These are phyloP conservation scores for Calcarisporium arbuscula DNA, from an alignment of 2,329 filamentous ascomycete genomes.

Conservation along the genomic window DNA sequence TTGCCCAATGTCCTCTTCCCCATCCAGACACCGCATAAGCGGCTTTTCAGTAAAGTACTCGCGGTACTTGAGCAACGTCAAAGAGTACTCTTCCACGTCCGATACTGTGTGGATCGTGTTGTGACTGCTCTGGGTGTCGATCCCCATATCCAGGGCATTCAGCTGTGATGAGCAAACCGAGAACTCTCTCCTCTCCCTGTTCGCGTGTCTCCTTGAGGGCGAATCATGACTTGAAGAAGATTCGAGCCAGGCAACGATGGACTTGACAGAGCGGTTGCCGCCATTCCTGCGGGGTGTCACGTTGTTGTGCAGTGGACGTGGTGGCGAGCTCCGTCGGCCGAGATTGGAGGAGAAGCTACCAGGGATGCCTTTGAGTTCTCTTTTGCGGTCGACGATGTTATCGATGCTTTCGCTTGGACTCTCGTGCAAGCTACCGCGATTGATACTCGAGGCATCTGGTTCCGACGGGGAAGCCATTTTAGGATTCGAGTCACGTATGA, in stretches of 20 bases:
- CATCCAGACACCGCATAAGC: slow-evolving; percentile 23
- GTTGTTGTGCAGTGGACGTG: no score
- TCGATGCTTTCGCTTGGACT: no score
- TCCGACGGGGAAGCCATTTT: no score
- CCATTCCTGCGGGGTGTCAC: background rate
- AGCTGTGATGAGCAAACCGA: no score
- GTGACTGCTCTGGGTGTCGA: slow-evolving; percentile 3
- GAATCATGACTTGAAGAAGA: slow-evolving; percentile 9
- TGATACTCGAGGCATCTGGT: no score
- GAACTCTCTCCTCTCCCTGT: background rate
- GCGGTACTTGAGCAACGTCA: slow-evolving; percentile 26
- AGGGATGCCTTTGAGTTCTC: slow-evolving; percentile 13
- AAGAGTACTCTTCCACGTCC: slow-evolving; percentile 23
- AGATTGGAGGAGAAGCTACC: slow-evolving; percentile 24
- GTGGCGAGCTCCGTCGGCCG: slow-evolving; percentile 11
- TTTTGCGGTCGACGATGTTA: slow-evolving; percentile 11
- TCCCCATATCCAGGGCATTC: background rate
- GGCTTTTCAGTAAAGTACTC: slow-evolving; percentile 23
- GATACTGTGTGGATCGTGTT: slow-evolving; percentile 3
- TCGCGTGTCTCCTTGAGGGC: background rate
- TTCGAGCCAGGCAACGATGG: slow-evolving; percentile 26
- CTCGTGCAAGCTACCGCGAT: no score
- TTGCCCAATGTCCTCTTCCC: background rate
- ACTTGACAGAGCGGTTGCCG: slow-evolving; percentile 19
- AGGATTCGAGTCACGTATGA: no score